phyloP scores from a whole-genome alignment of 306 rosid genomes.

The Hippophae gyantsensis region DNA sequence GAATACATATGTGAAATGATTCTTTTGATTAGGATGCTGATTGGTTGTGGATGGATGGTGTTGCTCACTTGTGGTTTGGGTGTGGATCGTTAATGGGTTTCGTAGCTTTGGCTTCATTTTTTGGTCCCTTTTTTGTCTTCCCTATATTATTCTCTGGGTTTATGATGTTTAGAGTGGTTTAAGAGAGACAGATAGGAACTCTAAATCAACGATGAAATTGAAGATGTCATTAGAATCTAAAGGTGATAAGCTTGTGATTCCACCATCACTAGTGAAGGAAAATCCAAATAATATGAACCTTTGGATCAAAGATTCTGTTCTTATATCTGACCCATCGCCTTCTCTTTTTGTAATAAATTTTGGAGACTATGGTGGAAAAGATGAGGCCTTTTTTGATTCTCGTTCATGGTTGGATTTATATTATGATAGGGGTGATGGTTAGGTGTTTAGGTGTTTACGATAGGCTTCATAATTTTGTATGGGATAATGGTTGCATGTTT shows the following conservation, averaged over 20 bases:
- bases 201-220: constrained; percentile 48
- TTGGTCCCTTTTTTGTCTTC: constrained; percentile 2
- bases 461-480: too few relatives aligned
- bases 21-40: too few relatives aligned
- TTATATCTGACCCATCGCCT: constrained; percentile 39
- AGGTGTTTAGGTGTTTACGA: too few relatives aligned
- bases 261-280: constrained; percentile 50
- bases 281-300: constrained; percentile 28
- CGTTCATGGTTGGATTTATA: constrained; percentile 84
- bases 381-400: constrained; percentile 73
- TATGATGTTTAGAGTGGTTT: constrained; percentile 31
- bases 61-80: too few relatives aligned
- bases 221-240: constrained; percentile 43
- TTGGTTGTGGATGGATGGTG: too few relatives aligned
- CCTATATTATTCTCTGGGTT: constrained; percentile 11
- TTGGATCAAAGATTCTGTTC: constrained; percentile 26
- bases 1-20: too few relatives aligned
- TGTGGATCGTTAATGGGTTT: too few relatives aligned
- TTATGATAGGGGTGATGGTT: constrained; percentile 25
- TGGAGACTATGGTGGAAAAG: constrained; percentile 52
- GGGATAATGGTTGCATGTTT: too few relatives aligned
- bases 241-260: constrained; percentile 40
- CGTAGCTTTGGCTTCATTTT: too few relatives aligned
- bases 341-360: constrained; percentile 34
- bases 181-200: constrained; percentile 20